Percentiles rank a stretch among this genome's conserved stretches.
These are phyloP conservation scores for Plasmodium berghei DNA, from an alignment of 169 alveolate species.

Conservation along the genomic window DNA sequence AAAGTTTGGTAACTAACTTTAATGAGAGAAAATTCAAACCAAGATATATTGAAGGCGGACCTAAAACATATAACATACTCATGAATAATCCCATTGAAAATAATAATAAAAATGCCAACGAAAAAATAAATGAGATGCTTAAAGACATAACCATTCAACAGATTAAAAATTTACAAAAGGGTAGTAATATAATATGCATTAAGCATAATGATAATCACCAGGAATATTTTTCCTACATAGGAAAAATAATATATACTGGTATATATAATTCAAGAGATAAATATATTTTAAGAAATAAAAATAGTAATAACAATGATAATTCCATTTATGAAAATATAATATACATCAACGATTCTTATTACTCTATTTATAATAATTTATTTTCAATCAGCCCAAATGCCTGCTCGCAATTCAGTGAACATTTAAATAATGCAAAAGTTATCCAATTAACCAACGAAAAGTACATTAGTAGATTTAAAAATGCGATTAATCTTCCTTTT, in stretches of 20 bases:
- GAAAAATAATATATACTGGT: conserved; percentile 29
- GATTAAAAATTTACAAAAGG: conserved; percentile 36
- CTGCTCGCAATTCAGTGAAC: not conserved
- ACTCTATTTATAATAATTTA: not conserved
- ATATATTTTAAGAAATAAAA: conserved; percentile 28
- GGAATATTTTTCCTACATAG: conserved; percentile 5
- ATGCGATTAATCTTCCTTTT: not conserved
- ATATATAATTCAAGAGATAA: not conserved
- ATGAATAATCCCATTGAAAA: not conserved
- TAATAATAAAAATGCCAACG: not conserved
- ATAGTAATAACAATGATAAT: too few relatives aligned
- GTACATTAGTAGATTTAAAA: conserved; percentile 13
- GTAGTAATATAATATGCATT: conserved; percentile 47
- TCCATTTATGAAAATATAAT: conserved; percentile 21
- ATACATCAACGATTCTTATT: conserved; percentile 13
- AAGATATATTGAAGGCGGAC: too few relatives aligned
- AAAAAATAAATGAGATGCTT: not conserved
- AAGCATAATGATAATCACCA: not conserved
- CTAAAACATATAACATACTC: too few relatives aligned
- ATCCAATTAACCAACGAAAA: not conserved
- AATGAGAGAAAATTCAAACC: not conserved
- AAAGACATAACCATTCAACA: conserved; percentile 1
- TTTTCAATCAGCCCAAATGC: conserved; percentile 14
- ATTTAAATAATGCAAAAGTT: not conserved
- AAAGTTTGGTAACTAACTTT: conserved; percentile 1